phyloP scores from a whole-genome alignment of 805 yeast genomes.

The Wickerhamomyces canadensis region DNA sequence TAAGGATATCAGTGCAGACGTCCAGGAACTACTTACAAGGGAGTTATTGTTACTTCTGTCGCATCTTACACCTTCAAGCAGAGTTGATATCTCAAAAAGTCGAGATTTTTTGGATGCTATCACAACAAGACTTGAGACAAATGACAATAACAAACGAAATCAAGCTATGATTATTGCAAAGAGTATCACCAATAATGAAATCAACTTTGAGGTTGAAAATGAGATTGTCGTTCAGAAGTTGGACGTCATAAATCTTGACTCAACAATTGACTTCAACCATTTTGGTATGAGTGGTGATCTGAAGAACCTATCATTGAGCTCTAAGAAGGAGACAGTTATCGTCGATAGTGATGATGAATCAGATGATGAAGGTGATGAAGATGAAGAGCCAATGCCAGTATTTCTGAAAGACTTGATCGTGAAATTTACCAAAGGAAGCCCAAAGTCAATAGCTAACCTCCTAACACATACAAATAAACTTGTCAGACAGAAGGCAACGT shows the following conservation, averaged over 20 bases:
- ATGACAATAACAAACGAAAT: slow-evolving; percentile 37
- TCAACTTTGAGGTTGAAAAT: slow-evolving; percentile 26
- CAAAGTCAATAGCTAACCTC: slow-evolving; percentile 35
- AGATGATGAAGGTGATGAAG: neutral
- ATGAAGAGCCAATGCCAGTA: slow-evolving; percentile 35
- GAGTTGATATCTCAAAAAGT: slow-evolving; percentile 29
- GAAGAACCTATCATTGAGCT: slow-evolving; percentile 5
- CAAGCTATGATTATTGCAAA: slow-evolving; percentile 59
- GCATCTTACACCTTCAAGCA: slow-evolving; percentile 17
- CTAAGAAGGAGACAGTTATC: slow-evolving; percentile 7
- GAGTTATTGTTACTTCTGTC: slow-evolving; percentile 35
- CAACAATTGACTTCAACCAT: slow-evolving; percentile 9
- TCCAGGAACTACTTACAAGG: slow-evolving; percentile 46
- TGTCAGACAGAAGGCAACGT: slow-evolving; percentile 55
- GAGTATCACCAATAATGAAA: slow-evolving; percentile 26
- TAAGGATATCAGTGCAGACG: slow-evolving; percentile 32
- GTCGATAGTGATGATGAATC: slow-evolving; percentile 25
- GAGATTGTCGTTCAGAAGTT: slow-evolving; percentile 8
- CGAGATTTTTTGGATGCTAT: slow-evolving; percentile 42
- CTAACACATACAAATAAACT: slow-evolving; percentile 46
- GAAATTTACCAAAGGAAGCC: slow-evolving; percentile 43
- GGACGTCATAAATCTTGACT: slow-evolving; percentile 1
- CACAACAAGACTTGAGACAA: slow-evolving; percentile 49
- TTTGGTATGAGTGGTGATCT: slow-evolving; percentile 12
- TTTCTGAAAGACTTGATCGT: slow-evolving; percentile 68